Evolutionary conservation across 192 early-diverging fungal species (phyloP), one percentile per base, ranked within the genome.

Genomic region (Coemansia sp.): DNA sequence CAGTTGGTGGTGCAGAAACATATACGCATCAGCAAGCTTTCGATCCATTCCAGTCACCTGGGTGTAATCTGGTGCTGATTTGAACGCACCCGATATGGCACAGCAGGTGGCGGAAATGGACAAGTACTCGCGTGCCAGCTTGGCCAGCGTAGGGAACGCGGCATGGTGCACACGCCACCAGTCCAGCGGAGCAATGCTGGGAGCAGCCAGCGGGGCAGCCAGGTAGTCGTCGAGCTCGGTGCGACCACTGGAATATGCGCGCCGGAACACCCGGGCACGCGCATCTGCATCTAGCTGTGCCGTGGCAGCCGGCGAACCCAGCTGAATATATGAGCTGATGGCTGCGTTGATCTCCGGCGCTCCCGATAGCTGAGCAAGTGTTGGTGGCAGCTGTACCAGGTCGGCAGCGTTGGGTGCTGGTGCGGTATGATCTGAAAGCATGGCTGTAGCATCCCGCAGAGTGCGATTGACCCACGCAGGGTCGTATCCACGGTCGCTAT

Each of bases 181-280:
- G 19, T 51, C 10, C 39, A 65, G 20, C 13, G 59, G 53, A 13
- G 62, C 40, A 18, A 38, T 54, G 48, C 56, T 46, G 35, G 68
- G 63, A 1, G 67, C 45, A 6, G 73, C 66, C 21, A 77, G 53
- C 14, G 73, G 73, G 2, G 73, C 73, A 45, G 46, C 30, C 7
- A 59, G 14, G 31, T 77, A 77, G 20, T 69, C 67, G 30, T 77
- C 73, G 18, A 77, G 59, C 51, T 77, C 73, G 9, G 51, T 70
- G 30, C 63, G 73, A 7, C 67, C 67, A 7, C 59, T 59, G 35
- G 62, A 55, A 4, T 57, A 55, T 5, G 73, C 68, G 19, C 73
- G 66, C 30, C 53, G 57, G 53, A 77, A 77, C 10, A 70, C 39
- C 13, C 63, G 62, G 14, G 73, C 59, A 18, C 50, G 60, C 26